phyloP scores from a whole-genome alignment of 2,329 filamentous ascomycete genomes.

The Cordyceps militaris region DNA sequence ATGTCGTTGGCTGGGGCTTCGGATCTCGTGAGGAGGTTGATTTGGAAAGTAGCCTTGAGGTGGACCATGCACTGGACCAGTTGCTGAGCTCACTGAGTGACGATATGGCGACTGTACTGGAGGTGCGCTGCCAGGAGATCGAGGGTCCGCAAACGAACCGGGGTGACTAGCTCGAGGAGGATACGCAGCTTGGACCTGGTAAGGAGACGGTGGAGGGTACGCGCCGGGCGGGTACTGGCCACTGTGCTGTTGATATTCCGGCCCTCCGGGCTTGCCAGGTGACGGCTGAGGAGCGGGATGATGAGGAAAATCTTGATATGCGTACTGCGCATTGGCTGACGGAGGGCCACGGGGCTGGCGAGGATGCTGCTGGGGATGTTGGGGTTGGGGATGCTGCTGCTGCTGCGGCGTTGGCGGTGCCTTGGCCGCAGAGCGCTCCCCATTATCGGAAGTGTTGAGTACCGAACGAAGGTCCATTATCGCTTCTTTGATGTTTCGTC shows the following conservation, averaged over 20 bases:
- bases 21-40: slow-evolving; percentile 34
- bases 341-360: slow-evolving; percentile 29
- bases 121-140: slow-evolving; percentile 42
- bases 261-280: slow-evolving; percentile 37
- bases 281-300: slow-evolving; percentile 42
- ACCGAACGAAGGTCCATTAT: slow-evolving; percentile 48
- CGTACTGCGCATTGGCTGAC: slow-evolving; percentile 37
- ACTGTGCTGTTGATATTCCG: slow-evolving; percentile 35
- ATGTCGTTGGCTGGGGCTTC: slow-evolving; percentile 46
- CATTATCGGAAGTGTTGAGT: slow-evolving; percentile 45
- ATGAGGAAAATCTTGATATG: slow-evolving; percentile 45
- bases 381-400: slow-evolving; percentile 16
- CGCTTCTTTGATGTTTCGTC: neutral
- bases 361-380: slow-evolving; percentile 36
- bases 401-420: slow-evolving; percentile 20
- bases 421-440: slow-evolving; percentile 30
- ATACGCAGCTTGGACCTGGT: slow-evolving; percentile 36
- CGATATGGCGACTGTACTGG: slow-evolving; percentile 42
- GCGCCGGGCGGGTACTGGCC: slow-evolving; percentile 23
- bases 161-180: slow-evolving; percentile 36
- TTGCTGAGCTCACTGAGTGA: slow-evolving; percentile 38
- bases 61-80: slow-evolving; percentile 30
- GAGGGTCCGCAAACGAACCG: slow-evolving; percentile 37
- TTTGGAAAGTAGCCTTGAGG: slow-evolving; percentile 39
- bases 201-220: slow-evolving; percentile 34